These are phyloP conservation scores for Fusarium equiseti DNA, from an alignment of 2,329 filamentous ascomycete genomes.

Conservation along the genomic window DNA sequence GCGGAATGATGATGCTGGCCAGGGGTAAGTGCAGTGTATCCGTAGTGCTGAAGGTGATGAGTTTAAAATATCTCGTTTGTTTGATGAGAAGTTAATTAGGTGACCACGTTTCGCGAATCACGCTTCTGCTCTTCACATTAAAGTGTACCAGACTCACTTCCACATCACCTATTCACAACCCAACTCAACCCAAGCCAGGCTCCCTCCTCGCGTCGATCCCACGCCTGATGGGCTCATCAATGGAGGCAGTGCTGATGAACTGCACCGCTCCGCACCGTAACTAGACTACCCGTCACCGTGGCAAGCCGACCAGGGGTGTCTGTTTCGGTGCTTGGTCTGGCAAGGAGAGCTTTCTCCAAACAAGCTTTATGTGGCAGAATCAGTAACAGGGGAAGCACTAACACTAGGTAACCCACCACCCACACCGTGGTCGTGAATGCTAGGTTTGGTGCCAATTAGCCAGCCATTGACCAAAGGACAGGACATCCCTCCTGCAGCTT, in stretches of 20 bases:
- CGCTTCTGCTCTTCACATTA: constrained; percentile 22
- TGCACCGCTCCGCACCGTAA: constrained; percentile 18
- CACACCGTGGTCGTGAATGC: constrained; percentile 18
- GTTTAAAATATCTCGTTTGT: constrained; percentile 29
- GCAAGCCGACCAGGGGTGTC: constrained; percentile 40
- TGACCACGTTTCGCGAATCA: constrained; percentile 41
- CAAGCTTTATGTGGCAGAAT: constrained; percentile 47
- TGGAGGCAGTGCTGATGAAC: constrained; percentile 48
- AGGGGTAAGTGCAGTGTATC: constrained; percentile 38
- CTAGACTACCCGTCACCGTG: constrained; percentile 37
- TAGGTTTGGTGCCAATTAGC: constrained; percentile 17
- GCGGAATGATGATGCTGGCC: constrained; percentile 46
- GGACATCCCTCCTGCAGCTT: constrained; percentile 11
- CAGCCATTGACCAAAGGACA: neutral
- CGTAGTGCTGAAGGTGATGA: neutral
- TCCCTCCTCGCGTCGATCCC: constrained; percentile 44
- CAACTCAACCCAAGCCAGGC: constrained; percentile 26
- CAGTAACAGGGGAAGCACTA: constrained; percentile 43
- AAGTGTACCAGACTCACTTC: constrained; percentile 22
- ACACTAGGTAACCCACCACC: constrained; percentile 28
- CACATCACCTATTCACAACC: constrained; percentile 31
- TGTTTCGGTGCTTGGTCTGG: constrained; percentile 41
- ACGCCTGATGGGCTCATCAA: constrained; percentile 45
- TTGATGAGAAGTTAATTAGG: constrained; percentile 12
- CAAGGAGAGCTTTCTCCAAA: constrained; percentile 46